Base-by-base conservation (phyloP, 192 early-diverging fungal genomes). In the Coemansia sp. region DNA sequence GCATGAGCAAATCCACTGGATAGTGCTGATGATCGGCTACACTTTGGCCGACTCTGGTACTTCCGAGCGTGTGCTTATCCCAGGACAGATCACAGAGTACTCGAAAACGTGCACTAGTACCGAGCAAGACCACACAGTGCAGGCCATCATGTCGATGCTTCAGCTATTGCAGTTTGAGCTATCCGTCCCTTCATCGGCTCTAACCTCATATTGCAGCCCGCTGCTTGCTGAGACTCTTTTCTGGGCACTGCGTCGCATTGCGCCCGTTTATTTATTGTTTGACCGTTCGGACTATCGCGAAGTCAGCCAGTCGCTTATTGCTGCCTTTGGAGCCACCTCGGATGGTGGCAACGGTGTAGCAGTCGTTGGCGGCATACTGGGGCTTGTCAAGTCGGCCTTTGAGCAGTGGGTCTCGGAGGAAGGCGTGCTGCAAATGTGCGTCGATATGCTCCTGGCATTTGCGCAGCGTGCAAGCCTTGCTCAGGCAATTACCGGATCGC, bases 1-100 rank as follows among this genome's bases (percentile, higher is more conserved):
- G 16, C 73, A 81, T 34, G 78, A 81, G 70, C 78, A 81, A 26
- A 67, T 65, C 4, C 78, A 81, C 60, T 81, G 78, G 78, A 70
- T 75, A 36, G 67, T 76, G 31, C 55, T 81, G 55, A 61, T 81
- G 63, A 75, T 81, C 23, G 78, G 70, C 3, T 65, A 75, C 57
- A 68, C 68, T 0, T 48, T 81, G 38, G 74, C 73, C 11, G 73
- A 81, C 42, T 69, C 78, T 5, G 78, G 78, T 4, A 70, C 60
- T 5, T 81, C 78, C 11, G 78, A 81, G 36, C 73, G 78, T 6
- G 78, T 81, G 23, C 69, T 75, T 5, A 76, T 81, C 14, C 78
- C 78, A 20, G 31, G 45, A 57, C 63, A 69, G 1, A 46, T 76
- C 13, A 55, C 60, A 4, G 70, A 76, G 51, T 64, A 71, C 39